A percentile compares a stretch with the other conserved stretches of the same genome.
These are phyloP conservation scores for Haematococcus sp. DNA, from an alignment of 139 green algal genomes.

Conservation along the genomic window DNA sequence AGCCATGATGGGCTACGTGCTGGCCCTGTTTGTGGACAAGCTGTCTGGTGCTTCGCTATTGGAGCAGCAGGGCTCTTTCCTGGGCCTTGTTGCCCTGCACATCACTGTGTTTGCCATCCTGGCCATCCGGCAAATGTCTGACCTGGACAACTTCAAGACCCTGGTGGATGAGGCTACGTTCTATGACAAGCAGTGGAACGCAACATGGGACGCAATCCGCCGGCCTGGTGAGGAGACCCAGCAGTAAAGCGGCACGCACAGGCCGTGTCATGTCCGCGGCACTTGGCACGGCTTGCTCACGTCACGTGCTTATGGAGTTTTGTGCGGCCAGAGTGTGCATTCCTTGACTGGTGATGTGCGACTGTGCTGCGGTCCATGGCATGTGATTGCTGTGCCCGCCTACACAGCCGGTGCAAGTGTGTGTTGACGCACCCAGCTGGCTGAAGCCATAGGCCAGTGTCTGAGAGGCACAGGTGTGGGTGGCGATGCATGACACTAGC, in stretches of 20 bases:
- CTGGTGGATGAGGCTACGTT: conserved; percentile 91
- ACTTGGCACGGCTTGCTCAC: too few species aligned
- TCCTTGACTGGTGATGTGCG: background rate
- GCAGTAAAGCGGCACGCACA: conserved; percentile 15
- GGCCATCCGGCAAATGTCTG: conserved; percentile 56
- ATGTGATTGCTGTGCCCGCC: too few species aligned
- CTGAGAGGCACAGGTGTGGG: too few species aligned
- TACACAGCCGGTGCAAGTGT: too few species aligned
- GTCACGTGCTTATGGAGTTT: too few species aligned
- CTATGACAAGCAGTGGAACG: conserved; percentile 89
- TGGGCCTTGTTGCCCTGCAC: conserved; percentile 79
- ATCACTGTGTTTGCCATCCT: conserved; percentile 81
- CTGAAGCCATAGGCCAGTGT: too few species aligned
- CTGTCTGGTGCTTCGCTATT: conserved; percentile 76
- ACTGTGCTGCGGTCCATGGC: background rate
- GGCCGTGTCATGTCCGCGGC: background rate
- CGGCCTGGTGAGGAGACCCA: conserved; percentile 66
- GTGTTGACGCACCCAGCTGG: too few species aligned
- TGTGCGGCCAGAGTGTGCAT: background rate
- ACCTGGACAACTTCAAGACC: conserved; percentile 78
- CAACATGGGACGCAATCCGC: conserved; percentile 70
- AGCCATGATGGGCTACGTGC: conserved; percentile 90
- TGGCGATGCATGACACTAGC: too few species aligned
- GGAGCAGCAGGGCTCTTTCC: conserved; percentile 90
- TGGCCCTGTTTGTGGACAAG: conserved; percentile 77